A percentile compares a stretch with the other conserved stretches of the same genome.
phyloP scores from a whole-genome alignment of 129 eudicot species.

The Sambucus nigra region DNA sequence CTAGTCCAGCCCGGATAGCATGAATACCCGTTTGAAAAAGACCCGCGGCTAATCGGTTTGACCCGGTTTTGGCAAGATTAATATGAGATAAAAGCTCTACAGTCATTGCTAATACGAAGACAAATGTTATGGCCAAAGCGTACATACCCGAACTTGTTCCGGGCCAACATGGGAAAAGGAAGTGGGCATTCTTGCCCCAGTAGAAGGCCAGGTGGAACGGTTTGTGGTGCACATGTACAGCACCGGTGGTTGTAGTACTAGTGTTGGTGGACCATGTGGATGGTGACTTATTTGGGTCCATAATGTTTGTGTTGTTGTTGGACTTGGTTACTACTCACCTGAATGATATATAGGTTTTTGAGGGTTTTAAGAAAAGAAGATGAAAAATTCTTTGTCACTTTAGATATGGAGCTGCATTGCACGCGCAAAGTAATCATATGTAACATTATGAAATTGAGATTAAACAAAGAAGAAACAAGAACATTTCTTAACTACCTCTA shows the following conservation, averaged over 20 bases:
- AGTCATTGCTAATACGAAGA: conserved; percentile 38
- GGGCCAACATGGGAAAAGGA: conserved; percentile 69
- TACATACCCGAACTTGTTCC: conserved; percentile 47
- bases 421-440: no score
- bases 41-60: conserved; percentile 27
- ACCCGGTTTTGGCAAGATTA: conserved; percentile 21
- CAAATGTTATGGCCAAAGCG: conserved; percentile 32
- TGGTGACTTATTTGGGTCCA: no score
- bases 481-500: no score
- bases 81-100: conserved; percentile 41
- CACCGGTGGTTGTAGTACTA: neutral
- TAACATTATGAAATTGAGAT: no score
- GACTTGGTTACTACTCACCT: no score
- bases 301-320: no score
- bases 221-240: conserved; percentile 13
- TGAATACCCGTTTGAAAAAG: conserved; percentile 29
- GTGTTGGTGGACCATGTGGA: no score
- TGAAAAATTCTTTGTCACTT: no score
- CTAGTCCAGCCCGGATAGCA: conserved; percentile 43
- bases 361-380: neutral
- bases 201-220: conserved; percentile 50
- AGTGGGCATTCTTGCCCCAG: conserved; percentile 55
- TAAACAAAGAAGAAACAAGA: no score
- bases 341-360: no score
- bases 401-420: no score